These are phyloP conservation scores for Ogataea degrootiae DNA, from an alignment of 805 yeast species.

Conservation along the genomic window DNA sequence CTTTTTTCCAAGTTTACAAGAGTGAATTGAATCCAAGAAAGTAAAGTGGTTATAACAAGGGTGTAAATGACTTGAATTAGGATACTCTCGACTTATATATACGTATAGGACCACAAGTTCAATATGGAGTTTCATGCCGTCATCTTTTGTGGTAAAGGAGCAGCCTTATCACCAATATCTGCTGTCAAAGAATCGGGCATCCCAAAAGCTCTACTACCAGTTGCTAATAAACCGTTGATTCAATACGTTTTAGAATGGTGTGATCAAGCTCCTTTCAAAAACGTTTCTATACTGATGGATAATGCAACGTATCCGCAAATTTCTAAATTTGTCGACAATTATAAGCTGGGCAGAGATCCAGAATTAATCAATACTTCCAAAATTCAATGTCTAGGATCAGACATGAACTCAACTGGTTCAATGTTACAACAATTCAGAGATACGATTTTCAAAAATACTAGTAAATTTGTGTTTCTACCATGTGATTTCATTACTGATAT, in stretches of 20 bases:
- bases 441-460: constrained; percentile 23
- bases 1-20: too few species aligned
- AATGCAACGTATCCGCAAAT: constrained; percentile 44
- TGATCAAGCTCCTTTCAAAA: constrained; percentile 72
- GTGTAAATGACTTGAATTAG: too few species aligned
- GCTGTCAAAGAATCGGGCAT: constrained; percentile 55
- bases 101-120: background rate
- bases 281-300: constrained; percentile 56
- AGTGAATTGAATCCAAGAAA: too few species aligned
- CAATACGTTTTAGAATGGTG: constrained; percentile 92
- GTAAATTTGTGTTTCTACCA: constrained; percentile 77
- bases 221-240: constrained; percentile 86
- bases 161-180: constrained; percentile 66
- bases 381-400: constrained; percentile 39
- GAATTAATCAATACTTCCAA: constrained; percentile 30
- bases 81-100: too few species aligned
- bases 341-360: constrained; percentile 36
- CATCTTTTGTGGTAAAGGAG: constrained; percentile 84
- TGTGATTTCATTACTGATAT: constrained; percentile 92
- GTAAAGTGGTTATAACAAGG: too few species aligned
- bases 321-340: constrained; percentile 43
- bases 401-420: constrained; percentile 58
- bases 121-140: constrained; percentile 90
- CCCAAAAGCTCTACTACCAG: constrained; percentile 82
- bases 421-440: constrained; percentile 47